Conservation (phyloP, 176 grass and related monocot genomes). For the Hordeum vulgare region DNA sequence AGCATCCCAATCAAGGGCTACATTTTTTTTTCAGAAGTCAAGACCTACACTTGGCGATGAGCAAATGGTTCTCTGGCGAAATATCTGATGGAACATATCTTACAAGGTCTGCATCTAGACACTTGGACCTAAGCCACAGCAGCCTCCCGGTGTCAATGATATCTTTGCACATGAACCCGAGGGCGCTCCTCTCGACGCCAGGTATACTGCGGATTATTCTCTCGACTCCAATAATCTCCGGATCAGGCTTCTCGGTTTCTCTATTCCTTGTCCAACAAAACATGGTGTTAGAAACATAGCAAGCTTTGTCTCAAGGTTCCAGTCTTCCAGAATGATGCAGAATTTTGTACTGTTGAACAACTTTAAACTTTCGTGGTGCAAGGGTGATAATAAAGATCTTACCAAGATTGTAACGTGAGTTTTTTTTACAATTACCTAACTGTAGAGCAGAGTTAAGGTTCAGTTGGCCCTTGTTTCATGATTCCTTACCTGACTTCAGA, state of each 20-base stretch:
- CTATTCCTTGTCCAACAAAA: slow-evolving; percentile 5
- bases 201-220: slow-evolving; percentile 51
- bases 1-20: neutral
- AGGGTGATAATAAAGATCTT: neutral
- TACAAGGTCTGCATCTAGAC: slow-evolving; percentile 55
- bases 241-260: slow-evolving; percentile 19
- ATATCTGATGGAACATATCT: slow-evolving; percentile 60
- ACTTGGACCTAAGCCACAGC: slow-evolving; percentile 51
- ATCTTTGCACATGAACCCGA: slow-evolving; percentile 89
- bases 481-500: too few species aligned
- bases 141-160: slow-evolving; percentile 60
- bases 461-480: neutral
- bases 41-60: slow-evolving; percentile 45
- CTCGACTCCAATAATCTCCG: slow-evolving; percentile 23
- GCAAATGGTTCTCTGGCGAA: slow-evolving; percentile 80
- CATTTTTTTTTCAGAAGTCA: neutral
- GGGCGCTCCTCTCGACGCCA: slow-evolving; percentile 30
- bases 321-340: neutral
- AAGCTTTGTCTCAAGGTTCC: neutral
- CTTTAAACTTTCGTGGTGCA: neutral
- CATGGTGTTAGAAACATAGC: neutral
- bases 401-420: neutral
- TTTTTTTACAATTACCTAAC: neutral
- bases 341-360: neutral
- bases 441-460: neutral